Evolutionary conservation across 225 moss, liverwort and hornwort species (phyloP), one percentile per base, ranked within the genome.

Genomic region (Sphagnum tenellum): DNA sequence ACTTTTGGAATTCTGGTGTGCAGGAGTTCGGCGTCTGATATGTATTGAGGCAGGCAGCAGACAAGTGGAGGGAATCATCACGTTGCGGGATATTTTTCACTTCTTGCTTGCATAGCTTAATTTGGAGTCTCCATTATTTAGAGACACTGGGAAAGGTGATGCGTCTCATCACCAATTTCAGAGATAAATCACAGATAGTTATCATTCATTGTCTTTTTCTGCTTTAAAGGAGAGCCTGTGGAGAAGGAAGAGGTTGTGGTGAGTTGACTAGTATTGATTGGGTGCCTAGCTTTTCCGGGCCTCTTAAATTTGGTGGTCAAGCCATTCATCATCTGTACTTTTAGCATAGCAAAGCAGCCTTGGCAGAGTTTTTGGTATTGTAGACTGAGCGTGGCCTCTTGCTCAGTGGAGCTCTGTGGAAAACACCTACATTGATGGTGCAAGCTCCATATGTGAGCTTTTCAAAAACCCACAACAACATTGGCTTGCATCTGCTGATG

Each of bases 1-100:
- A 29, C 29, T 29, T 29, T 29, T 29, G 29, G 29, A 29, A 29
- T 29, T 29, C 29, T 29, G 29, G 29, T 29, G 29, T 29, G 29
- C 82, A 89, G 96, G 96, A 69, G 92, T 96, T 50, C 84, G 96
- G 67, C 86, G 96, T 73, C 68, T 96, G 74, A 92, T 96, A 76
- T 96, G 96, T 72, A 82, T 90, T 67, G 96, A 96, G 79, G 92
- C 92, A 47, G 92, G 90, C 60, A 96, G 92, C 79, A 87, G 80
- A 70, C 88, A 90, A 68, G 88, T 96, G 66, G 90, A 92, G 69
- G 96, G 96, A 60, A 88, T 96, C 49, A 92, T 96, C 65, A 90
- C 96, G 53, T 73, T 96, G 69, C 81, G 90, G 75, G 96, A 96
- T 76, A 85, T 96, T 60, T 96, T 96, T 69, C 88, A 89, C 75